phyloP scores from a whole-genome alignment of 2,329 filamentous ascomycete species.

The Aspergillus spinulosporus region DNA sequence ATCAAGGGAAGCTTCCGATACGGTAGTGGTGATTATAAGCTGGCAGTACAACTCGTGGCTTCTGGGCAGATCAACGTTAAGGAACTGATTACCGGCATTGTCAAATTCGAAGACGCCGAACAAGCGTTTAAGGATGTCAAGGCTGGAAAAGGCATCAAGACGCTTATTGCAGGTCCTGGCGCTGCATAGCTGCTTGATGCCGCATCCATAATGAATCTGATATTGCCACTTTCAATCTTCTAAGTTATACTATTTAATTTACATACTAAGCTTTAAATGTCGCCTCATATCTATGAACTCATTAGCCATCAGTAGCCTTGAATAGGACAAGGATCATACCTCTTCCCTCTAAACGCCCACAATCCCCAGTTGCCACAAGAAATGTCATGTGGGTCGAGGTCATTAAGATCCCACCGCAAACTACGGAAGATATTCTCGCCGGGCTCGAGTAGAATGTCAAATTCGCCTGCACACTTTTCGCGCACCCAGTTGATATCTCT shows the following conservation, averaged over 20 bases:
- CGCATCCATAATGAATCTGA: too few species aligned
- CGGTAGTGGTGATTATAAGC: conserved; percentile 79
- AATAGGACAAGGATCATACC: conserved; percentile 56
- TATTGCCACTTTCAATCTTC: too few species aligned
- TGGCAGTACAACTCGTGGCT: conserved; percentile 75
- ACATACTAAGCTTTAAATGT: conserved; percentile 31
- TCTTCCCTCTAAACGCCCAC: conserved; percentile 96
- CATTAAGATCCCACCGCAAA: conserved; percentile 94
- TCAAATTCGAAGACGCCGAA: conserved; percentile 79
- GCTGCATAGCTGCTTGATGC: not conserved
- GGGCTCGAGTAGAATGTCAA: conserved; percentile 86
- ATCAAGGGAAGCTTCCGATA: conserved; percentile 89
- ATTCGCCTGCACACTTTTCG: conserved; percentile 82
- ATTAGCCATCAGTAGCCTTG: not conserved
- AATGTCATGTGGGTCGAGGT: conserved; percentile 88
- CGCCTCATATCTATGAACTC: conserved; percentile 39
- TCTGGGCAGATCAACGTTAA: conserved; percentile 71
- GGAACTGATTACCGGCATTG: conserved; percentile 73
- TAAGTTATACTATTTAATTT: not conserved
- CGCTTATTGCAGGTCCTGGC: conserved; percentile 43
- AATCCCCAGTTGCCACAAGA: conserved; percentile 96
- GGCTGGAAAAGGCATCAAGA: conserved; percentile 65
- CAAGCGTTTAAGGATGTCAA: conserved; percentile 84
- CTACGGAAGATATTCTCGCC: conserved; percentile 94
- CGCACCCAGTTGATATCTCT: conserved; percentile 88